These are phyloP conservation scores for Aphanocladium album DNA, from an alignment of 2,329 filamentous ascomycete genomes.

Conservation along the genomic window DNA sequence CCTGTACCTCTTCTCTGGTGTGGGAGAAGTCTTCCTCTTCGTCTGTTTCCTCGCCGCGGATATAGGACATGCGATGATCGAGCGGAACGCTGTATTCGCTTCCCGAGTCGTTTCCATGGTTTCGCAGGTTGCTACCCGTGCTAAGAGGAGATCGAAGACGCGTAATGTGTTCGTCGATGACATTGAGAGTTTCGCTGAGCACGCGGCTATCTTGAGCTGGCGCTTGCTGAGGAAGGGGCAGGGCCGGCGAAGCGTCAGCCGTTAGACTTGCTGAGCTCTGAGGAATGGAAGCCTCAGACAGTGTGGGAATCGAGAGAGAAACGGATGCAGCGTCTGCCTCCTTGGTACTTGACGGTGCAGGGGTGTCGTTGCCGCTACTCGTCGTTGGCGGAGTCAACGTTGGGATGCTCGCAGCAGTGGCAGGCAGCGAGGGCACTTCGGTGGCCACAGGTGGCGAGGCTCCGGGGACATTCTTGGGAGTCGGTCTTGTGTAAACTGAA, in stretches of 20 bases:
- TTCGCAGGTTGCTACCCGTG: slow-evolving; percentile 41
- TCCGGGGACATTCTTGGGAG: slow-evolving; percentile 40
- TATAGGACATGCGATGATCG: slow-evolving; percentile 77
- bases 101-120: slow-evolving; percentile 66
- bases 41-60: slow-evolving; percentile 91
- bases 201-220: slow-evolving; percentile 57
- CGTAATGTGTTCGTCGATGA: slow-evolving; percentile 96
- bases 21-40: slow-evolving; percentile 80
- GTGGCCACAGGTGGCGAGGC: slow-evolving; percentile 16
- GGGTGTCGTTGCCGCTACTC: slow-evolving; percentile 12
- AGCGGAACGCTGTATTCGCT: slow-evolving; percentile 84
- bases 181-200: slow-evolving; percentile 89
- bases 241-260: slow-evolving; percentile 24
- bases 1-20: slow-evolving; percentile 65
- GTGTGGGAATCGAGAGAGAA: slow-evolving; percentile 25
- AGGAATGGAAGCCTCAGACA: slow-evolving; percentile 18
- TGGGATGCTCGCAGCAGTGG: slow-evolving; percentile 14
- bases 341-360: slow-evolving; percentile 19
- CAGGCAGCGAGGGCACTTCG: neutral
- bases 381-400: slow-evolving; percentile 9
- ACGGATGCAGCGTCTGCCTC: slow-evolving; percentile 16
- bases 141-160: slow-evolving; percentile 61
- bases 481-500: slow-evolving; percentile 57
- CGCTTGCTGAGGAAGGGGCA: slow-evolving; percentile 38
- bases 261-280: slow-evolving; percentile 22